phyloP scores from a whole-genome alignment of 805 yeast genomes.

The baker's yeast (Saccharomyces cerevisiae) region DNA sequence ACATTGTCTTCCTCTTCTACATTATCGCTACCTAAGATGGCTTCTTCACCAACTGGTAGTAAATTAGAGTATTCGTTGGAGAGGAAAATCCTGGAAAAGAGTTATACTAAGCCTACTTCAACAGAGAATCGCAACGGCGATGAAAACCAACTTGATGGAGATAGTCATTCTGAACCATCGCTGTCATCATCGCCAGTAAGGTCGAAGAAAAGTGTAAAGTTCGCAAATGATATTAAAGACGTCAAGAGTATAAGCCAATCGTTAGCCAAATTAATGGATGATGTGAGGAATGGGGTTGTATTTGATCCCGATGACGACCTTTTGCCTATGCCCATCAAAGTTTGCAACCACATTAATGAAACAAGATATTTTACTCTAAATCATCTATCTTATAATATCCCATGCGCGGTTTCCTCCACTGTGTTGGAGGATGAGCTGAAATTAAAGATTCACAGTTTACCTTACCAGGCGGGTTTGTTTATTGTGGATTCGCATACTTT shows the following conservation, averaged over 20 bases:
- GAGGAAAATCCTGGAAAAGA: not conserved
- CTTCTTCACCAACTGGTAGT: slow-evolving; percentile 43
- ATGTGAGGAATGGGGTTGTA: slow-evolving; percentile 22
- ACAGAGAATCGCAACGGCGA: not conserved
- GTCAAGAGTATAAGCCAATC: slow-evolving; percentile 23
- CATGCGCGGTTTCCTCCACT: slow-evolving; percentile 61
- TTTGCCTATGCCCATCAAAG: slow-evolving; percentile 28
- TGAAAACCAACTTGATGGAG: slow-evolving; percentile 1
- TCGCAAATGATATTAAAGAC: slow-evolving; percentile 21
- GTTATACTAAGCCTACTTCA: not conserved
- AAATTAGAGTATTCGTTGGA: not conserved
- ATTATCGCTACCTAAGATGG: slow-evolving; percentile 73
- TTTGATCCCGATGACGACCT: slow-evolving; percentile 23
- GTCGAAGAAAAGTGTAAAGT: slow-evolving; percentile 21
- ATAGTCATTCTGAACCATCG: not conserved
- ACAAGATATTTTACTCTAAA: slow-evolving; percentile 53
- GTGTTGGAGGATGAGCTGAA: slow-evolving; percentile 41
- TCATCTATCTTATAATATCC: slow-evolving; percentile 39
- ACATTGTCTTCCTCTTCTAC: slow-evolving; percentile 32
- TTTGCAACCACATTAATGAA: slow-evolving; percentile 39
- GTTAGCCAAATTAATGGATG: slow-evolving; percentile 21
- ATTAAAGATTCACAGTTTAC: slow-evolving; percentile 61
- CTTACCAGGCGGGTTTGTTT: slow-evolving; percentile 77
- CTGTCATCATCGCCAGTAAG: not conserved
- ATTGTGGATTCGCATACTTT: slow-evolving; percentile 44